Percentiles rank a stretch among this genome's conserved stretches.
Evolutionary conservation across 2,329 filamentous ascomycete genomes (phyloP).

Genomic region (Albifimbria verrucaria): DNA sequence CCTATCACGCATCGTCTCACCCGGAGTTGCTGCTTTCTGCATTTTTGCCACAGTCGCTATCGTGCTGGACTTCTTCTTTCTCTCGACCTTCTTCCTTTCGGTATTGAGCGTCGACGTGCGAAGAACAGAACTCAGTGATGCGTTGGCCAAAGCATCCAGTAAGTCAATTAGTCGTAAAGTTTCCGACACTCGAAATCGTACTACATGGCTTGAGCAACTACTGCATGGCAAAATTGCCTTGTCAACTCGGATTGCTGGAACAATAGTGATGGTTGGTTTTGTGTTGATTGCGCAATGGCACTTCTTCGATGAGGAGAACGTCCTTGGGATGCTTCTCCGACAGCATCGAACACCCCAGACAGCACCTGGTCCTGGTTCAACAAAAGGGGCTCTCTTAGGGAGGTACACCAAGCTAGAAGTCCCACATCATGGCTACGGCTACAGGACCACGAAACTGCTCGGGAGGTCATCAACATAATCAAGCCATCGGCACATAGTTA

Average conservation of each 20-base stretch:
- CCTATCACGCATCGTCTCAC: slow-evolving; percentile 64
- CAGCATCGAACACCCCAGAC: slow-evolving; percentile 15
- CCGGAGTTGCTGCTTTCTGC: slow-evolving; percentile 72
- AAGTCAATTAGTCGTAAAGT: slow-evolving; percentile 29
- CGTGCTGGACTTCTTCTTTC: slow-evolving; percentile 72
- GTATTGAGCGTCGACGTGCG: slow-evolving; percentile 78
- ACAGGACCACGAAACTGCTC: slow-evolving; percentile 75
- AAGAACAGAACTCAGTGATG: slow-evolving; percentile 71
- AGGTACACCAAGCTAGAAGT: slow-evolving; percentile 71
- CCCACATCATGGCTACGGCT: slow-evolving; percentile 72
- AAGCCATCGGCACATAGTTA: slow-evolving; percentile 71
- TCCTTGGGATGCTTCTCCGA: slow-evolving; percentile 25
- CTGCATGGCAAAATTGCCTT: slow-evolving; percentile 62
- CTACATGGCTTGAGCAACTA: slow-evolving; percentile 57
- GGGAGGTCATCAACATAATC: slow-evolving; percentile 72
- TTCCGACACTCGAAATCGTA: slow-evolving; percentile 17
- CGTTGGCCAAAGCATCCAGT: slow-evolving; percentile 55
- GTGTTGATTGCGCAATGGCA: slow-evolving; percentile 74
- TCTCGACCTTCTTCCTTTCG: slow-evolving; percentile 76
- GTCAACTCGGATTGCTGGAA: slow-evolving; percentile 72
- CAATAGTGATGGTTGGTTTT: slow-evolving; percentile 68
- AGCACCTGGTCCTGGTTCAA: slow-evolving; percentile 23
- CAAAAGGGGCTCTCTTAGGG: slow-evolving; percentile 44
- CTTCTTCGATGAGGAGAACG: slow-evolving; percentile 62
- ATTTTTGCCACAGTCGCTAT: slow-evolving; percentile 72